A percentile compares a stretch with the other conserved stretches of the same genome.
phyloP scores from a whole-genome alignment of 345 rosid species.

The Limnanthes douglasii region DNA sequence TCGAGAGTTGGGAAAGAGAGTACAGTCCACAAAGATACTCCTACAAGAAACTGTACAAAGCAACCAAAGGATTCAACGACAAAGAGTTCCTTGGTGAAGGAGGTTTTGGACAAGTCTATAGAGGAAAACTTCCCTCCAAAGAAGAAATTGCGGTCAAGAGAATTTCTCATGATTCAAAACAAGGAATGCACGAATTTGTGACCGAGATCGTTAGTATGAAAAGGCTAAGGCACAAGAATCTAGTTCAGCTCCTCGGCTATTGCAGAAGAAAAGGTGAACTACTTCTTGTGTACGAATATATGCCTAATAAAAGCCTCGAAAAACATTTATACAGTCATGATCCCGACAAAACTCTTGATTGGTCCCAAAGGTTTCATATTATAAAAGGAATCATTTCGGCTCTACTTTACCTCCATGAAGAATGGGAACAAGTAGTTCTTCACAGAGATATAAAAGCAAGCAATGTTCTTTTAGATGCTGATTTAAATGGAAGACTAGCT shows the following conservation, averaged over 20 bases:
- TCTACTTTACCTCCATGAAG: constrained; percentile 27
- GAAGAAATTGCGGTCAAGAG: constrained; percentile 37
- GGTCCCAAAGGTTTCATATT: constrained; percentile 20
- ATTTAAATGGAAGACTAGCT: constrained; percentile 25
- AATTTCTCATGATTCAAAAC: constrained; percentile 26
- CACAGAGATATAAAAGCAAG: constrained; percentile 37
- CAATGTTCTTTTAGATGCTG: constrained; percentile 25
- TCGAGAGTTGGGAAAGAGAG: constrained; percentile 33
- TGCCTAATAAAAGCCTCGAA: constrained; percentile 35
- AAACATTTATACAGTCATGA: constrained; percentile 12
- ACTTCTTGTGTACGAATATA: constrained; percentile 23
- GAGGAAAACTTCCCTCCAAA: constrained; percentile 24
- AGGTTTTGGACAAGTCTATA: constrained; percentile 38
- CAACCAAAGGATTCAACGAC: constrained; percentile 28
- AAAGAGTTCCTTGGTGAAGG: constrained; percentile 25
- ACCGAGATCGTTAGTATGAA: constrained; percentile 28
- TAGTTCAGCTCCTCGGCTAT: constrained; percentile 31
- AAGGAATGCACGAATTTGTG: constrained; percentile 37
- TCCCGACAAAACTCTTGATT: constrained; percentile 11
- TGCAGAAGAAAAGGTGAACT: constrained; percentile 30
- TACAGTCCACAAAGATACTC: constrained; percentile 26
- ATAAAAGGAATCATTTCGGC: constrained; percentile 24
- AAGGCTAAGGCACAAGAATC: constrained; percentile 27
- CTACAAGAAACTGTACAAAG: constrained; percentile 23
- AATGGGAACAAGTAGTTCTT: constrained; percentile 29